A percentile compares a stretch with the other conserved stretches of the same genome.
phyloP scores from a whole-genome alignment of 352 stramenopile genomes.

The Phytophthora nicotianae region DNA sequence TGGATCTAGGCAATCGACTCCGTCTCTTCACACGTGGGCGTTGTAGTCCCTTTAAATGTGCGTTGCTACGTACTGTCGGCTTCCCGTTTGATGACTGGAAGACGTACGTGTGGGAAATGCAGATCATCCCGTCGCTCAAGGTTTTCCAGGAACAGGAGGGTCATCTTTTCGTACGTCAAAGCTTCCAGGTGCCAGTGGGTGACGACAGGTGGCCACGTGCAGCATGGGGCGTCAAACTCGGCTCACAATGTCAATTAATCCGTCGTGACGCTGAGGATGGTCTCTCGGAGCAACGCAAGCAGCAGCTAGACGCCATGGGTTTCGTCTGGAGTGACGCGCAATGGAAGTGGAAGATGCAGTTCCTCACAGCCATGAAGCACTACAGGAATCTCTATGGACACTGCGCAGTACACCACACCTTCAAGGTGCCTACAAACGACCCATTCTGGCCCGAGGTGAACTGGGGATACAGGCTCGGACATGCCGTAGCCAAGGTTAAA shows the following conservation, averaged over 20 bases:
- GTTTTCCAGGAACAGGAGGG: constrained; percentile 86
- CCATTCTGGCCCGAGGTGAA: constrained; percentile 77
- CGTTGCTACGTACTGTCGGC: constrained; percentile 60
- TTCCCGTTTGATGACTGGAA: constrained; percentile 76
- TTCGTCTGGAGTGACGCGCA: constrained; percentile 78
- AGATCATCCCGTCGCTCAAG: constrained; percentile 75
- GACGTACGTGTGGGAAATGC: constrained; percentile 73
- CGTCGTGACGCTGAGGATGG: constrained; percentile 47
- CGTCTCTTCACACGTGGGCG: constrained; percentile 66
- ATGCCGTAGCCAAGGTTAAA: constrained; percentile 59
- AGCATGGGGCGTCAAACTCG: constrained; percentile 90
- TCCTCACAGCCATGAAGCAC: constrained; percentile 65
- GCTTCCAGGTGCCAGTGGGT: constrained; percentile 83
- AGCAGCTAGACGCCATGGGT: constrained; percentile 59
- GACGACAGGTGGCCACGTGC: constrained; percentile 81
- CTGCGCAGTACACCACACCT: constrained; percentile 88
- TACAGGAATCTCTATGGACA: constrained; percentile 89
- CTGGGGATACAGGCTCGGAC: constrained; percentile 80
- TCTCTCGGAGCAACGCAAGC: constrained; percentile 34
- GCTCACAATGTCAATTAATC: constrained; percentile 90
- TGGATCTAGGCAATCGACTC: constrained; percentile 58
- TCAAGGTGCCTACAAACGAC: constrained; percentile 82
- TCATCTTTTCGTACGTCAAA: constrained; percentile 92
- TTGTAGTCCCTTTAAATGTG: constrained; percentile 60
- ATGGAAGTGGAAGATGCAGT: constrained; percentile 68